phyloP scores from a whole-genome alignment of 768 basidiomycete genomes.

The Pholiota conissans region DNA sequence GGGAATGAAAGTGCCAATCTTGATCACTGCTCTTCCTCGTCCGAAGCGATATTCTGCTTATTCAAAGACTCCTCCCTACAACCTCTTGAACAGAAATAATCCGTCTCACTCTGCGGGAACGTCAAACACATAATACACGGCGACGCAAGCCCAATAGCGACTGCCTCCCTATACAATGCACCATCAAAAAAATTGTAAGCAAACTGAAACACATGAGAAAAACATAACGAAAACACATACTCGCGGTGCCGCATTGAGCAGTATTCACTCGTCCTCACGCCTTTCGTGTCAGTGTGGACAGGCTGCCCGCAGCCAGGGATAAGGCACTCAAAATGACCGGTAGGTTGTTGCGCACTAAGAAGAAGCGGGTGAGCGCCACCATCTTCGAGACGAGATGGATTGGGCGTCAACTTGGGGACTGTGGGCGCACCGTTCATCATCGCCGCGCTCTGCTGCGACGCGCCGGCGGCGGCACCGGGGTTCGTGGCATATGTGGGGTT shows the following conservation, averaged over 20 bases:
- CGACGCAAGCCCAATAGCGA: slow-evolving; percentile 45
- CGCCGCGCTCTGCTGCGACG: slow-evolving; percentile 10
- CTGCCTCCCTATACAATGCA: slow-evolving; percentile 50
- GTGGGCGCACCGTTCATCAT: slow-evolving; percentile 26
- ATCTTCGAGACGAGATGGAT: slow-evolving; percentile 20
- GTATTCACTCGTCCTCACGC: slow-evolving; percentile 50
- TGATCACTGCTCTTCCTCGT: slow-evolving; percentile 12
- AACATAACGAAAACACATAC: slow-evolving; percentile 37
- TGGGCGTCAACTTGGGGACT: slow-evolving; percentile 17
- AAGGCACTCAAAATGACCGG: slow-evolving; percentile 44
- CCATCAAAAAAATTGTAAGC: too few species aligned
- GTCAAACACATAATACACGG: slow-evolving; percentile 67
- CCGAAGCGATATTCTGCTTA: slow-evolving; percentile 31
- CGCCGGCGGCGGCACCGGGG: not conserved
- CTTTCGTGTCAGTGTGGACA: slow-evolving; percentile 54
- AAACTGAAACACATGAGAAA: not conserved
- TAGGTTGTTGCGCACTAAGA: slow-evolving; percentile 34
- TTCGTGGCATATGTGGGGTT: not conserved
- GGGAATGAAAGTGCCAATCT: not conserved
- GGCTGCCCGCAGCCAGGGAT: slow-evolving; percentile 59
- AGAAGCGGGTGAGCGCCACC: slow-evolving; percentile 29
- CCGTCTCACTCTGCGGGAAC: slow-evolving; percentile 55
- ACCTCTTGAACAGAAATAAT: slow-evolving; percentile 62
- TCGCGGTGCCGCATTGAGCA: slow-evolving; percentile 64
- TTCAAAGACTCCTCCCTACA: slow-evolving; percentile 63